Evolutionary conservation across 2,329 filamentous ascomycete genomes (phyloP), one percentile per base, ranked within the genome.

Genomic region (Ilyonectria sp.): DNA sequence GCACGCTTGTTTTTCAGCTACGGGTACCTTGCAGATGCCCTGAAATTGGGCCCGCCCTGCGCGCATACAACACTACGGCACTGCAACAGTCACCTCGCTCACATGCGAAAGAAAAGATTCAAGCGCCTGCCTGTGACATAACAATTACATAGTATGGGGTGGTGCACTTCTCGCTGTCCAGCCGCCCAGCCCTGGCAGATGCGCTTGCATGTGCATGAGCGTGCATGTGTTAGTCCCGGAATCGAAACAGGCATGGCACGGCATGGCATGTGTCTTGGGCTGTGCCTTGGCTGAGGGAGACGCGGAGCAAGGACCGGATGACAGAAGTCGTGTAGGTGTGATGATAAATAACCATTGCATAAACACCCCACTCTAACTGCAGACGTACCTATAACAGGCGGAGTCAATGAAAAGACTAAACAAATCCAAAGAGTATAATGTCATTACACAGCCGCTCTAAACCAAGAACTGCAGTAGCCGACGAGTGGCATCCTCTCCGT

Each of bases 141-240:
- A 50, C 33, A 37, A 37, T 47, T 52, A 43, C 23, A 37, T 29
- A 21, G 31, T 54, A 54, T 60, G 62, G 15, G 40, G 40, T 43
- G 40, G 40, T 43, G 40, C 17, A 43, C 15, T 40, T 47, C 29
- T 26, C 26, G 8, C 11, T 26, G 26, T 33, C 47, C 23, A 50
- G 47, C 47, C 40, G 53, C 35, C 61, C 15, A 46, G 59, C 59
- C 59, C 59, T 61, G 50, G 59, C 50, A 55, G 21, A 29, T 54
- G 59, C 59, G 50, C 50, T 43, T 62, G 59, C 59, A 55, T 37
- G 40, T 62, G 59, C 59, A 62, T 57, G 46, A 50, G 59, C 49
- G 40, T 40, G 47, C 37, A 29, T 57, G 55, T 50, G 37, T 55
- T 60, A 55, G 56, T 60, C 23, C 50, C 33, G 57, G 47, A 49